These are phyloP conservation scores for Pezicula carpinea DNA, from an alignment of 2,329 filamentous ascomycete species.

Conservation along the genomic window DNA sequence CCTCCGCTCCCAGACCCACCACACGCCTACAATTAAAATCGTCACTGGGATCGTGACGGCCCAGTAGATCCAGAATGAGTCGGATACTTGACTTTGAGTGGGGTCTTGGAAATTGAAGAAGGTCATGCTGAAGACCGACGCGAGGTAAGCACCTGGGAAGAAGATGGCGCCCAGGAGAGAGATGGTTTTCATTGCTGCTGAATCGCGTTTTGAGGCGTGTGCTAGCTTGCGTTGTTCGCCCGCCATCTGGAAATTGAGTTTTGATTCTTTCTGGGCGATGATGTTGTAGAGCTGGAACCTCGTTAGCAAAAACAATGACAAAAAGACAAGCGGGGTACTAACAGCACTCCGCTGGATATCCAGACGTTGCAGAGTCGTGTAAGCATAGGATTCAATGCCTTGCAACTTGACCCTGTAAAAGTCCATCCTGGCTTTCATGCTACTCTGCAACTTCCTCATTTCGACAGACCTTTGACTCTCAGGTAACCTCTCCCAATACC, in stretches of 20 bases:
- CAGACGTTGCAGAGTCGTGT: conserved; percentile 55
- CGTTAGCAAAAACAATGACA: conserved; percentile 2
- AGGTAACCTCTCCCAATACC: conserved; percentile 13
- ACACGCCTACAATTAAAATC: conserved; percentile 46
- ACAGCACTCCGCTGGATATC: conserved; percentile 59
- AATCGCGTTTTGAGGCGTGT: conserved; percentile 35
- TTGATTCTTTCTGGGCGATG: conserved; percentile 60
- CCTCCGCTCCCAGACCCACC: conserved; percentile 39
- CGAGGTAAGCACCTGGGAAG: conserved; percentile 56
- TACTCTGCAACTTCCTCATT: conserved; percentile 44
- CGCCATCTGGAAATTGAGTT: conserved; percentile 55
- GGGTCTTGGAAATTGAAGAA: conserved; percentile 55
- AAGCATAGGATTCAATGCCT: conserved; percentile 58
- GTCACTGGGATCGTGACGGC: conserved; percentile 56
- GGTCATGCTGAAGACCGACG: conserved; percentile 62
- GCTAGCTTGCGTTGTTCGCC: conserved; percentile 36
- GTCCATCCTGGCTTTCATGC: conserved; percentile 49
- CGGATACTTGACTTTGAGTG: conserved; percentile 31
- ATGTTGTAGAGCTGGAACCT: conserved; percentile 55
- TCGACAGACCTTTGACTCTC: conserved; percentile 17
- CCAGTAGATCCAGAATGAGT: conserved; percentile 59
- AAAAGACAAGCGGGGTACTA: conserved; percentile 23
- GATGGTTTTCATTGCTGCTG: conserved; percentile 58
- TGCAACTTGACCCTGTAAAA: conserved; percentile 58
- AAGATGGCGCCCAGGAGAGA: conserved; percentile 60